Percentiles rank a stretch among this genome's conserved stretches.
Conservation (phyloP, 2,329 filamentous ascomycete genomes). For the Scedosporium aurantiacum region DNA sequence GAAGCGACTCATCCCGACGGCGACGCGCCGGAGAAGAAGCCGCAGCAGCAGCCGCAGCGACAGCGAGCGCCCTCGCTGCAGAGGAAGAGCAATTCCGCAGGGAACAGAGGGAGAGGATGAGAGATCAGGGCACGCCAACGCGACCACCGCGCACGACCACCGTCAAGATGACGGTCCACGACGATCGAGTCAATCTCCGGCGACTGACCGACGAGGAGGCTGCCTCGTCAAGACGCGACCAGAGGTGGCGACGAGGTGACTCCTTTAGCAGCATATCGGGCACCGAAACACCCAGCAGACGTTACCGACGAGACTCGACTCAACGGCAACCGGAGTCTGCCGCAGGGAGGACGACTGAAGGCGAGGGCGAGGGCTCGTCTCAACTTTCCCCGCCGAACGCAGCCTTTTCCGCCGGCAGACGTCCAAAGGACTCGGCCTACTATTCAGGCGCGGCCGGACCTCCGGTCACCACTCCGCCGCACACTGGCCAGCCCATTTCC, state of each 20-base stretch:
- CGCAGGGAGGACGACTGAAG: constrained; percentile 33
- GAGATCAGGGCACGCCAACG: constrained; percentile 27
- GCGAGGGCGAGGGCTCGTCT: constrained; percentile 16
- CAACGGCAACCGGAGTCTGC: constrained; percentile 33
- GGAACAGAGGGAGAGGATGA: constrained; percentile 9
- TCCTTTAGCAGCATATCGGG: constrained; percentile 47
- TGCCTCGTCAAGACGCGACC: constrained; percentile 26
- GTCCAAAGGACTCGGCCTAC: constrained; percentile 49
- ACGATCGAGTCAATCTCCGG: constrained; percentile 50
- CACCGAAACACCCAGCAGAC: constrained; percentile 38
- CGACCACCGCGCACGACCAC: constrained; percentile 35
- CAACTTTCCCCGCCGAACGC: constrained; percentile 45
- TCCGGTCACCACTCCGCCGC: constrained; percentile 25
- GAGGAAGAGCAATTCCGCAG: constrained; percentile 29
- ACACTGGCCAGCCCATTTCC: constrained; percentile 31
- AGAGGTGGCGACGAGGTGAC: constrained; percentile 28
- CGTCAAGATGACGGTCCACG: constrained; percentile 49
- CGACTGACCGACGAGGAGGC: constrained; percentile 51
- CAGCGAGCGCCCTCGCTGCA: constrained; percentile 35
- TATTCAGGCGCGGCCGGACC: constrained; percentile 39
- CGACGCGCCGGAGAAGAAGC: constrained; percentile 33
- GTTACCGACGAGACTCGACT: constrained; percentile 45
- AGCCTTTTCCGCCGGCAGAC: constrained; percentile 39
- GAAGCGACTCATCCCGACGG: constrained; percentile 29
- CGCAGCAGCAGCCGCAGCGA: constrained; percentile 34